Evolutionary conservation across 768 basidiomycete genomes (phyloP), one percentile per base, ranked within the genome.

Genomic region (Mycena metata): DNA sequence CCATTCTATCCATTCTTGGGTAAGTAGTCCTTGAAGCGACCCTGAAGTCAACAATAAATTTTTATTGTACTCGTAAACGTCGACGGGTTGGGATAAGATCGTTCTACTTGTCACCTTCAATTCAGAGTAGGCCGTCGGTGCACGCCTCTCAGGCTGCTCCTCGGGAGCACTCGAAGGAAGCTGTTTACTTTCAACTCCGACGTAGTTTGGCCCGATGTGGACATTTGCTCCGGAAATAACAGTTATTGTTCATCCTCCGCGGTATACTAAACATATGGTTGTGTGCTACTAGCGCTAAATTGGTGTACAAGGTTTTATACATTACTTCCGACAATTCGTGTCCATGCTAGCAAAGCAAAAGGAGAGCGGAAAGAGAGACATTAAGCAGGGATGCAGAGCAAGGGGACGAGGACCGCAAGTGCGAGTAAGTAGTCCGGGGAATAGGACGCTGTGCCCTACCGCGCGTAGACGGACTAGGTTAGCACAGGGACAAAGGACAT

Each of bases 401-500:
- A 66, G 59, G n/a, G 50, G 50, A 63, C 19, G 36, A 57, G 54
- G 55, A 49, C 41, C 30, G 50, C 23, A 8, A 23, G 9, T 41
- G 46, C 16, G 24, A 57, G 36, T 64, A 57, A 45, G 55, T 57
- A 50, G 54, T 41, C 3, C 43, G n/a, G 39, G 5, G 36, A n/a
- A 15, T 42, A 45, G 33, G 54, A 41, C 17, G 21, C 42, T 42
- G 49, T 26, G 41, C 21, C 17, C 36, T n/a, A 23, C 39, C 35
- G 24, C 43, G 58, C 23, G 58, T 24, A 33, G 13, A 19, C 26
- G 12, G 50, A 46, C 51, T 64, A 69, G 16, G 24, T 23, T 45
- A 62, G 55, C 19, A 24, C 35, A 33, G 54, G 60, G 10, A 62
- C 41, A 69, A 90, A 86, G 2, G 86, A 86, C 83, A 90, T 90